Conservation (phyloP, 108 stramenopile species). For the Thalassiosira profunda region DNA sequence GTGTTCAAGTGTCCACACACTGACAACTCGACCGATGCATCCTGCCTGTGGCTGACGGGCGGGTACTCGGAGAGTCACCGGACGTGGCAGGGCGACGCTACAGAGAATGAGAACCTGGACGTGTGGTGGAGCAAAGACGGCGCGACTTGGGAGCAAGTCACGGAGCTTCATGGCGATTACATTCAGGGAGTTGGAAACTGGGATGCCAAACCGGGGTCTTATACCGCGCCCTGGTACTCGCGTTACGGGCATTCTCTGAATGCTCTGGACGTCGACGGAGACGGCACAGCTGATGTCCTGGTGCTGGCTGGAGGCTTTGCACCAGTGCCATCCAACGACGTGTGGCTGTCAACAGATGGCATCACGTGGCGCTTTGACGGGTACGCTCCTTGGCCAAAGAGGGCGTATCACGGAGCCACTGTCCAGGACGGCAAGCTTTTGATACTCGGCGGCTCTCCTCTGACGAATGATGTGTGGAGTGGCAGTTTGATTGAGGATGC, state of each 20-base stretch:
- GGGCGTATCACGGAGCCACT: constrained; percentile 72
- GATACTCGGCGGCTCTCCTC: constrained; percentile 78
- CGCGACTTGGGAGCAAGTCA: constrained; percentile 48
- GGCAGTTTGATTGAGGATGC: constrained; percentile 36
- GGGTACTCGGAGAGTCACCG: constrained; percentile 43
- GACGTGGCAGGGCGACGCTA: constrained; percentile 39
- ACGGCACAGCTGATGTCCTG: constrained; percentile 67
- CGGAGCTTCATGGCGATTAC: constrained; percentile 37
- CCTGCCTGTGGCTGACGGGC: constrained; percentile 50
- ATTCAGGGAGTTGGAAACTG: constrained; percentile 45
- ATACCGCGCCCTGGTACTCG: constrained; percentile 73
- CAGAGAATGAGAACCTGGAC: constrained; percentile 42
- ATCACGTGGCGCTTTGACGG: constrained; percentile 68
- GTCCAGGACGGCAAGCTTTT: constrained; percentile 50
- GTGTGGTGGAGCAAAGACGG: constrained; percentile 47
- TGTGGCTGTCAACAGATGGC: constrained; percentile 77
- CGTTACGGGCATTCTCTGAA: constrained; percentile 79
- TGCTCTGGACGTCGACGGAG: constrained; percentile 55
- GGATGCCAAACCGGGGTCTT: constrained; percentile 47
- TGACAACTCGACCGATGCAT: neutral
- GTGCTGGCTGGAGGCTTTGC: constrained; percentile 68
- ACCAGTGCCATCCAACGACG: constrained; percentile 74
- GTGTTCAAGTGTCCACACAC: constrained; percentile 52
- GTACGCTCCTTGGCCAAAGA: constrained; percentile 68
- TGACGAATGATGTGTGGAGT: constrained; percentile 79